A percentile compares a stretch with the other conserved stretches of the same genome.
phyloP scores from a whole-genome alignment of 164 flowering plant genomes.

The Chimonanthus salicifolius region DNA sequence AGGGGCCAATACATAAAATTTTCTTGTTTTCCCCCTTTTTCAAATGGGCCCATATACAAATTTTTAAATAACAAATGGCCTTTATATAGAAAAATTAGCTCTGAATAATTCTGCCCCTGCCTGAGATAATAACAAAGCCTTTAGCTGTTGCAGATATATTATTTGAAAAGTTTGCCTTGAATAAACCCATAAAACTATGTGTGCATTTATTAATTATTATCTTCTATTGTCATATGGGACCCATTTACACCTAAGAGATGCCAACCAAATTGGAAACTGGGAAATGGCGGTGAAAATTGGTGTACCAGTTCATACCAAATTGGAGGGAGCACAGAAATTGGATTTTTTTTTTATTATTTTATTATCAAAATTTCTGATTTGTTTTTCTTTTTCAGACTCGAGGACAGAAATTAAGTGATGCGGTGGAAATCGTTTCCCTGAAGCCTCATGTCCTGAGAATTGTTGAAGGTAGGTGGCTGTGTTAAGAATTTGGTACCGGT shows the following conservation, averaged over 20 bases:
- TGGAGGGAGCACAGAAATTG: neutral
- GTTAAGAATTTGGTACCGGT: neutral
- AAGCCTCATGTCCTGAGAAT: constrained; percentile 73
- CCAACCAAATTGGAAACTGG: neutral
- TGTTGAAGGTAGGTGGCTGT: constrained; percentile 63
- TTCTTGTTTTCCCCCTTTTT: no score
- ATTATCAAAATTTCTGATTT: neutral
- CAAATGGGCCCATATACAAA: no score
- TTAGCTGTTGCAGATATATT: no score
- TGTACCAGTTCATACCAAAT: neutral
- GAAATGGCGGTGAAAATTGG: neutral
- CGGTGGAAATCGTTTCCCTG: constrained; percentile 52
- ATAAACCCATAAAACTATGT: no score
- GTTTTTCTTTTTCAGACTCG: constrained; percentile 38
- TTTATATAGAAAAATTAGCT: no score
- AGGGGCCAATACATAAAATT: no score
- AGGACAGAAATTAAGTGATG: constrained; percentile 68
- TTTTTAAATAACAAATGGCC: no score
- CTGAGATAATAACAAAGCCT: no score
- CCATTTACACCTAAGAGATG: neutral
- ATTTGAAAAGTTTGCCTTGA: no score
- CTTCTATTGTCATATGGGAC: neutral
- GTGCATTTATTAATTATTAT: no score
- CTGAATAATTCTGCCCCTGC: no score
- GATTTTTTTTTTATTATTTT: neutral